These are phyloP conservation scores for Eimeria necatrix DNA, from an alignment of 169 alveolate species.

Conservation along the genomic window DNA sequence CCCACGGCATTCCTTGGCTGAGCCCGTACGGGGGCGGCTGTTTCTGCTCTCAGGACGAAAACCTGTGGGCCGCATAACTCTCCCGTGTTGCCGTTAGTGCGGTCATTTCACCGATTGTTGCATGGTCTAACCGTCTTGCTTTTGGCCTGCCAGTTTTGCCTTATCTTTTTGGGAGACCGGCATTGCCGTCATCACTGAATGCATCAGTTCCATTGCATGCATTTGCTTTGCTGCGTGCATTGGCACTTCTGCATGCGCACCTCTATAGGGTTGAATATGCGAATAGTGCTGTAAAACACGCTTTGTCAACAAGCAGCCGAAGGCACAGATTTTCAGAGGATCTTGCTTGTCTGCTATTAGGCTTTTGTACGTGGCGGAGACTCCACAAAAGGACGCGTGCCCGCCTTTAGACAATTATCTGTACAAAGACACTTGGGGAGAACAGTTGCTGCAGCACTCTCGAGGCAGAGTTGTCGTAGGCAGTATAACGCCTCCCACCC, in stretches of 20 bases:
- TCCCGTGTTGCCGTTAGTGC: too few relatives aligned
- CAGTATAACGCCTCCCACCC: not conserved
- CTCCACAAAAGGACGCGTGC: not conserved
- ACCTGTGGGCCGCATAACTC: not conserved
- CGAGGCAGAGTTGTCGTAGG: conserved; percentile 21
- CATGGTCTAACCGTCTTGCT: not conserved
- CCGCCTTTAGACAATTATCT: conserved; percentile 16
- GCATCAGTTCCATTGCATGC: not conserved
- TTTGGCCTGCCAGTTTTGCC: not conserved
- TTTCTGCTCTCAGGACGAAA: conserved; percentile 57
- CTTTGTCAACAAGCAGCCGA: too few relatives aligned
- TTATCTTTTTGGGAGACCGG: too few relatives aligned
- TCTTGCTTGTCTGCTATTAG: not conserved
- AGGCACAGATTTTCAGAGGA: too few relatives aligned
- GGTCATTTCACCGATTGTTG: too few relatives aligned
- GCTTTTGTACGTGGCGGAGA: conserved; percentile 31
- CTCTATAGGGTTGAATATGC: not conserved
- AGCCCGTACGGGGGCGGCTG: conserved; percentile 59
- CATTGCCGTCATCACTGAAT: not conserved
- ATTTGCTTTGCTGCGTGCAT: not conserved
- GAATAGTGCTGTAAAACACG: not conserved
- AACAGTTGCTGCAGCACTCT: conserved; percentile 66
- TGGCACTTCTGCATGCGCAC: not conserved
- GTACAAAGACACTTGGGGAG: conserved; percentile 66
- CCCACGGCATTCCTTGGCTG: conserved; percentile 56